phyloP scores from a whole-genome alignment of 352 stramenopile genomes.

The Phytophthora foliorum region DNA sequence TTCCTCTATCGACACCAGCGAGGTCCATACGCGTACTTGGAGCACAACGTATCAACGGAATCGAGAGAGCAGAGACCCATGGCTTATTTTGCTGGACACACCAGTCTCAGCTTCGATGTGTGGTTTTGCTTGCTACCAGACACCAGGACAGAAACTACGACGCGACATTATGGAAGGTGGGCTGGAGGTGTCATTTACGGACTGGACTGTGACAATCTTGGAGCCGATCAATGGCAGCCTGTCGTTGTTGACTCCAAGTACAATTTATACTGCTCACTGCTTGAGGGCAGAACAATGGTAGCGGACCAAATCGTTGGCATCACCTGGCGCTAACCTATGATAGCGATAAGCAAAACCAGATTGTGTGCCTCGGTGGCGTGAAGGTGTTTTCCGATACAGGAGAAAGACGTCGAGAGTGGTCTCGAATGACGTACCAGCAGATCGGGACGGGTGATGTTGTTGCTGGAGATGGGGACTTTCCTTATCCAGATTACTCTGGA shows the following conservation, averaged over 20 bases:
- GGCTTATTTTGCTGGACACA: conserved; percentile 8
- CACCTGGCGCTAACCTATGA: conserved; percentile 44
- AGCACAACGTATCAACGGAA: conserved; percentile 22
- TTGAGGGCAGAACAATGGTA: conserved; percentile 31
- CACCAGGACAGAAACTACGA: conserved; percentile 3
- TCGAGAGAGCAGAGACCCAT: conserved; percentile 20
- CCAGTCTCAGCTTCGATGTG: conserved; percentile 21
- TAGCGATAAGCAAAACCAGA: conserved; percentile 11
- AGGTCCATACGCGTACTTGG: conserved; percentile 25
- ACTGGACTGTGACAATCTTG: conserved; percentile 10
- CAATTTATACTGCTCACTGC: conserved; percentile 44
- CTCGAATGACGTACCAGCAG: conserved; percentile 29
- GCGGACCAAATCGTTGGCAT: conserved; percentile 39
- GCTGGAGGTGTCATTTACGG: conserved; percentile 41
- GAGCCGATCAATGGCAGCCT: conserved; percentile 28
- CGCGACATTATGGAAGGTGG: neutral
- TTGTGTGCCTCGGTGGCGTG: conserved; percentile 39
- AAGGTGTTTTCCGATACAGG: conserved; percentile 1
- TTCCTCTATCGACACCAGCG: conserved; percentile 11
- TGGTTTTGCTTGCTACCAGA: conserved; percentile 43
- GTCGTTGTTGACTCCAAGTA: conserved; percentile 33
- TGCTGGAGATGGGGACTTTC: conserved; percentile 10
- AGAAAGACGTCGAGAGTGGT: conserved; percentile 17
- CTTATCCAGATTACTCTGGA: conserved; percentile 8
- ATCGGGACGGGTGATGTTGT: conserved; percentile 39